Evolutionary conservation across 352 stramenopile species (phyloP), one percentile per base, ranked within the genome.

Genomic region (Globisporangium iwayamae): DNA sequence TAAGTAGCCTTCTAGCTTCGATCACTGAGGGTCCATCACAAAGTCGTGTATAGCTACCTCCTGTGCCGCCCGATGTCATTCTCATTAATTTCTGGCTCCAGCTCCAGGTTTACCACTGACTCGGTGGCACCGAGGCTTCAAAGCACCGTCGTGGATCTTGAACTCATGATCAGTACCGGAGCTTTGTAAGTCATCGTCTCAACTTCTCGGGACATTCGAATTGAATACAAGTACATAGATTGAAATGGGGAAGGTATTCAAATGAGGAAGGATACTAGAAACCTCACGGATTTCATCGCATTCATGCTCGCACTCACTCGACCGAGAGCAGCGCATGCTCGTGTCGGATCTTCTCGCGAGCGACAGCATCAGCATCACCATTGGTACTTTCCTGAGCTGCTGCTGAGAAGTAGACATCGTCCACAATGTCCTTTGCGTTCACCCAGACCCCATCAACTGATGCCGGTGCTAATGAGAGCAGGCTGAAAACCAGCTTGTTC

Each of bases 391-490:
- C 16, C n/a, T 56, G 51, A 39, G 51, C 8, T 22, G 14, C 43
- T 56, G 16, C 58, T 56, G 58, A 20, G 10, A 72, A 72, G 39
- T 81, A 85, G 11, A 83, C 67, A 28, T 78, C 67, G 28, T 72
- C 62, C 18, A 83, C 69, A 9, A 81, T 61, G 6, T 51, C 28
- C 58, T 73, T 76, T 25, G 69, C 76, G 52, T 86, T 77, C 20
- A 88, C 59, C 76, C 77, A 88, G 14, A 88, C 75, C 2, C 79
- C 76, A 48, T 52, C 63, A 30, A 83, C 65, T 28, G 63, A 70
- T 20, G 36, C 68, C 13, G 70, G 45, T 20, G 68, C 54, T 18
- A 69, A 25, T 14, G 74, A 36, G 20, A 83, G 58, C 63, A 88
- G 54, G 39, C 75, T 67, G 36, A 70, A 63, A 28, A 88, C 58